Evolutionary conservation across 345 rosid genomes (phyloP), one percentile per base, ranked within the genome.

Genomic region (Syzygium jambos): DNA sequence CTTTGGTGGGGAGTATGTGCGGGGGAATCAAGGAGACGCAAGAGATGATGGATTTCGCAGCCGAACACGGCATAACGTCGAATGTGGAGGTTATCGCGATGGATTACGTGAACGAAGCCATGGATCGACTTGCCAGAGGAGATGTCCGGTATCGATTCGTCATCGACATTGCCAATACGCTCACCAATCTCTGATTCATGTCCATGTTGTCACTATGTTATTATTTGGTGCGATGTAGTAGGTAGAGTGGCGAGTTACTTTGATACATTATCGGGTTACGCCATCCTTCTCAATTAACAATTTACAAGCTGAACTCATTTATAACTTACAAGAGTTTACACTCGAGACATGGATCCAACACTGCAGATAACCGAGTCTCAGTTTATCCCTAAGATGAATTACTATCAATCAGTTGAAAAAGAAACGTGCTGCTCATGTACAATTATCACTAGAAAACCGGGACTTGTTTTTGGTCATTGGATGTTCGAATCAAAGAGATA

Each of bases 21-120:
- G 90, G 90, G 27, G 91, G 90, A 27, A 85, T 89, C 88, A 89
- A 89, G 84, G 93, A 90, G 87, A 91, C 88, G 15, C 92, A 89
- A 56, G 92, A 92, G 46, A 89, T 88, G 90, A 61, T 89, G 61
- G 86, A 90, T 87, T 87, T 87, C 30, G 86, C 90, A 21, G 90
- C 85, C 0, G 56, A 88, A 13, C 89, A 88, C 29, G 29, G 52
- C 78, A 87, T 89, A n/a, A 84, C 56, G 1, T 87, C 91, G n/a
- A 77, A 86, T 30, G 82, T 88, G 30, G 89, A 91, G 84, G 87
- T 89, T 15, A 54, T 91, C 22, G 46, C 88, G 6, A 87, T 89
- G 86, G 89, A 91, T 34, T 83, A 87, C 46, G 87, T 88, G 49
- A 89, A 91, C 21, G 51, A 25, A 49, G 90, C 89, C 19, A 84